Base-by-base conservation (phyloP, 2,329 filamentous ascomycete genomes). In the Catunica adiposa region DNA sequence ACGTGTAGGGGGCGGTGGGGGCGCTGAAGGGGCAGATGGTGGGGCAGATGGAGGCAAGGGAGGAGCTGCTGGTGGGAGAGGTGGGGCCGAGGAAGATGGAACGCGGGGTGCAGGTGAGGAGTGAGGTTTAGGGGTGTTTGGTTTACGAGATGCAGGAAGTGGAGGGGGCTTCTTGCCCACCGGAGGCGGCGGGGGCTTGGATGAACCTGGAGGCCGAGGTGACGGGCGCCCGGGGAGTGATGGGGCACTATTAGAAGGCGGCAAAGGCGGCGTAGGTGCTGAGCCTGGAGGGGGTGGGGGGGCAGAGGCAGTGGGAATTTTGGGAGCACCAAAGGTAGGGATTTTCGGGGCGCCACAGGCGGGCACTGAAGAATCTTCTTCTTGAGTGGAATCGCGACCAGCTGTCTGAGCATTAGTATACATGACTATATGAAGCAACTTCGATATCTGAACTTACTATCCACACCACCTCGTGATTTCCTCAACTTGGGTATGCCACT, bases 401-500 rank as follows among this genome's bases (percentile, higher is more conserved):
- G 56, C 56, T 58, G 57, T 8, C 15, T 23, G 7, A 17, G 34
- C 42, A 29, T 38, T 22, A 20, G 48, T 31, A 22, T 9, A 51
- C 15, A 31, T 14, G n/a, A 26, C 22, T n/a, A n/a, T 11, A 37
- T 26, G 37, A 3, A 4, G 26, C 23, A 20, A 34, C 17, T 15
- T 23, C 38, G 14, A 22, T n/a, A n/a, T 5, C 17, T 9, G 26
- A 42, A 53, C 56, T 56, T 59, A 61, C 59, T 90, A 67, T 88
- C 78, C 58, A 90, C 73, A 40, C 84, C 84, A 51, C 86, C 89
- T 56, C 88, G 85, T 2, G 83, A 78, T 72, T 94, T 96, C 67
- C 86, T 86, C 64, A 98, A 67, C 71, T 96, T 97, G 2, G 92
- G 92, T 79, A 97, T 97, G 38, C 90, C 92, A 37, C 88, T 89